Evolutionary conservation across 345 rosid species (phyloP).

Genomic region (Carallia pectinifolia): DNA sequence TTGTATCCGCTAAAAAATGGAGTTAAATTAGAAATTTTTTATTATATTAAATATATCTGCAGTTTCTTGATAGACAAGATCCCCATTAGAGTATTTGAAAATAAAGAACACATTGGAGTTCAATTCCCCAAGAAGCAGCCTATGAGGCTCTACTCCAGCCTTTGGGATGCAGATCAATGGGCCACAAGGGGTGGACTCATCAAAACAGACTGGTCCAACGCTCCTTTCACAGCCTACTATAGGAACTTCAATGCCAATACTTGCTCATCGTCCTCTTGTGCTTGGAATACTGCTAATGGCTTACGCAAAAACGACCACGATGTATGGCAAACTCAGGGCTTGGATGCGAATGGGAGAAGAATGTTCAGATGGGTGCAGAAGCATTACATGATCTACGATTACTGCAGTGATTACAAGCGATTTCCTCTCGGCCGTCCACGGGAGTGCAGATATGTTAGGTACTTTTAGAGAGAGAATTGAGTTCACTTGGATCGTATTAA

Average conservation of each 20-base stretch:
- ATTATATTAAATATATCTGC: background rate
- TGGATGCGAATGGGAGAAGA: slow-evolving; percentile 15
- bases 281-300: background rate
- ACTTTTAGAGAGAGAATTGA: background rate
- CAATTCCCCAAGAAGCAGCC: slow-evolving; percentile 22
- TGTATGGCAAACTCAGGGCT: slow-evolving; percentile 12
- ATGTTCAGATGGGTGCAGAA: slow-evolving; percentile 22
- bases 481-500: too few species aligned
- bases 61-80: slow-evolving; percentile 24
- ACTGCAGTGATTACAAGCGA: background rate
- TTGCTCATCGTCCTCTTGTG: slow-evolving; percentile 9
- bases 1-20: too few species aligned
- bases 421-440: background rate
- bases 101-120: slow-evolving; percentile 17
- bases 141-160: slow-evolving; percentile 21
- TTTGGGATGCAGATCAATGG: slow-evolving; percentile 30
- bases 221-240: slow-evolving; percentile 26
- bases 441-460: slow-evolving; percentile 8
- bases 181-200: slow-evolving; percentile 28
- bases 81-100: slow-evolving; percentile 21
- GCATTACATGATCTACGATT: slow-evolving; percentile 15
- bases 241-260: slow-evolving; percentile 20
- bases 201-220: slow-evolving; percentile 25
- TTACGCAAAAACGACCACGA: background rate
- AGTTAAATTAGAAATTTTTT: too few species aligned